Conservation (phyloP, 306 rosid species). For the Citrullus colocynthis region DNA sequence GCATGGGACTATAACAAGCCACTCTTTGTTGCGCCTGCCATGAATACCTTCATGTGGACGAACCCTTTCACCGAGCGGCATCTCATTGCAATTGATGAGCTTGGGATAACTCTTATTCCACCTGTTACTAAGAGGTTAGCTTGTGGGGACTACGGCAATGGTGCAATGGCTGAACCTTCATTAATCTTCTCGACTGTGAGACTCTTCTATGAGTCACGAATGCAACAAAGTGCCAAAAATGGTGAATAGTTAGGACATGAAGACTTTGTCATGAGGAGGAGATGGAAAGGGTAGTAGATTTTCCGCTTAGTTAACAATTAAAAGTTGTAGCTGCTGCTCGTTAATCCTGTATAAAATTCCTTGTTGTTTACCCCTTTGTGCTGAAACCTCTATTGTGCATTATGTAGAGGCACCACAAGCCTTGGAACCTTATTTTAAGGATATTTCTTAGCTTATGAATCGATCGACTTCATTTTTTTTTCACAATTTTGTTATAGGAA, state of each 20-base stretch:
- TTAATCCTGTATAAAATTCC: conserved; percentile 6
- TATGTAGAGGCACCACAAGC: neutral
- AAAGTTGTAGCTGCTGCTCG: neutral
- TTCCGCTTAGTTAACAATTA: neutral
- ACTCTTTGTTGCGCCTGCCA: conserved; percentile 72
- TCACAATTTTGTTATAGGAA: too few species aligned
- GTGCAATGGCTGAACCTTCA: conserved; percentile 96
- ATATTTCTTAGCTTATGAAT: neutral
- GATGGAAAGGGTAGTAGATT: neutral
- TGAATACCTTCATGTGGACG: conserved; percentile 62
- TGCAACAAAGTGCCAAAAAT: conserved; percentile 30
- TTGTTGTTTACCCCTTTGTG: neutral
- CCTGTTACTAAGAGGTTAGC: conserved; percentile 73
- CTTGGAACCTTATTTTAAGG: neutral
- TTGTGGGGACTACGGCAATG: conserved; percentile 81
- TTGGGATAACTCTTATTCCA: conserved; percentile 55
- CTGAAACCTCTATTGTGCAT: neutral
- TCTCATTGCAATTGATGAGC: conserved; percentile 43
- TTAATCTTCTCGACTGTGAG: conserved; percentile 74
- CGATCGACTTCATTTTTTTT: neutral
- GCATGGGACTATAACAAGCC: conserved; percentile 84
- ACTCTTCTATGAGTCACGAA: conserved; percentile 50
- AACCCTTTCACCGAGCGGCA: conserved; percentile 65
- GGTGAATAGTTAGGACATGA: conserved; percentile 1
- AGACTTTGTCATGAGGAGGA: neutral